A percentile compares a stretch with the other conserved stretches of the same genome.
These are phyloP conservation scores for Pneumocystis sp. DNA, from an alignment of 1,139 yeast species.

Conservation along the genomic window DNA sequence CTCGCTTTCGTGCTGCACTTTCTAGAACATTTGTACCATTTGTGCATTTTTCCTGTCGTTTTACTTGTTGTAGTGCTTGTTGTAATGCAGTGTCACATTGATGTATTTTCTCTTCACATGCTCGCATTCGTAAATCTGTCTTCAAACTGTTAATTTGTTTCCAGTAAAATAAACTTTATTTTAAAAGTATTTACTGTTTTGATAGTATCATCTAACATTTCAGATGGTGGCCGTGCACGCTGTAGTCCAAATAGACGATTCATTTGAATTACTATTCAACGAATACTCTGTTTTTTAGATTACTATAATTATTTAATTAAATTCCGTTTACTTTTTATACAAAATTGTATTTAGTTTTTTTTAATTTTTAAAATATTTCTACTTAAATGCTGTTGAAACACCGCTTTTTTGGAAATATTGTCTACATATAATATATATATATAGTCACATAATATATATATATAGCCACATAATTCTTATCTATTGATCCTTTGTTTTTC, in stretches of 20 bases:
- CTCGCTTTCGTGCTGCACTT: not conserved
- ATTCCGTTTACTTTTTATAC: too few species aligned
- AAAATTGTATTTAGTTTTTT: too few species aligned
- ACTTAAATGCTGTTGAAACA: too few species aligned
- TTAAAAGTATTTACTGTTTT: not conserved
- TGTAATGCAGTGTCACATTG: not conserved
- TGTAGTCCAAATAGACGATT: not conserved
- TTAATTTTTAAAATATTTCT: too few species aligned
- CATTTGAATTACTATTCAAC: not conserved
- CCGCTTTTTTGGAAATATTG: too few species aligned
- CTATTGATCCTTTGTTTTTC: too few species aligned
- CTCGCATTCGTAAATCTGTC: not conserved
- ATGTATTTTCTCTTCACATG: not conserved
- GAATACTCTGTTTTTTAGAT: too few species aligned
- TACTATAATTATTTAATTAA: too few species aligned
- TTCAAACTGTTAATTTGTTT: not conserved
- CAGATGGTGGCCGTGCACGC: not conserved
- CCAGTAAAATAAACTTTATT: not conserved
- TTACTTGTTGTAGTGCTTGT: not conserved
- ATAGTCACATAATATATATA: too few species aligned
- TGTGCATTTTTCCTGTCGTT: not conserved
- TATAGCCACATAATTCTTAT: too few species aligned
- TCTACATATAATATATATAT: too few species aligned
- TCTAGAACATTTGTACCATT: too few species aligned
- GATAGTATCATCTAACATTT: not conserved